Percentiles rank a stretch among this genome's conserved stretches.
Conservation (phyloP, 257 asterid species). For the Linderniella brevidens region DNA sequence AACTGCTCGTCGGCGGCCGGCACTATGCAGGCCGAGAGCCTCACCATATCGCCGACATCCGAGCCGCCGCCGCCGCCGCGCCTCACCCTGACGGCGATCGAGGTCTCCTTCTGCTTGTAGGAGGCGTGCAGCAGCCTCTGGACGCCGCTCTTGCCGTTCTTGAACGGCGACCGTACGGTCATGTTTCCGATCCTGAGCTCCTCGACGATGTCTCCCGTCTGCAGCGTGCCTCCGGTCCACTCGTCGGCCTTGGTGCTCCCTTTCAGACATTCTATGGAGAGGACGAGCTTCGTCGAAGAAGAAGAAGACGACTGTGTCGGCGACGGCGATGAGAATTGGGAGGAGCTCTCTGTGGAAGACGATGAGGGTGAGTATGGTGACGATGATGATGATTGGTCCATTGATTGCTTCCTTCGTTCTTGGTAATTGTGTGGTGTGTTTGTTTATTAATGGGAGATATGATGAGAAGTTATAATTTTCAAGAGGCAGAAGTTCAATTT, state of each 20-base stretch:
- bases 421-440: too few relatives aligned
- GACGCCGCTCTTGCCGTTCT: conserved; percentile 61
- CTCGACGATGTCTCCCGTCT: conserved; percentile 92
- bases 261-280: conserved; percentile 71
- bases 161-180: conserved; percentile 51
- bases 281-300: conserved; percentile 21
- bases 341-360: conserved; percentile 24
- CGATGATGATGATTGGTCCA: too few relatives aligned
- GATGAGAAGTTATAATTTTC: too few relatives aligned
- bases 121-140: conserved; percentile 56
- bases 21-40: conserved; percentile 77
- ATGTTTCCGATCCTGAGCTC: conserved; percentile 52
- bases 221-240: conserved; percentile 70
- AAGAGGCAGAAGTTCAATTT: too few relatives aligned
- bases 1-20: conserved; percentile 37
- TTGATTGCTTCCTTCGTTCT: too few relatives aligned
- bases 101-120: conserved; percentile 53
- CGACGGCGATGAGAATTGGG: conserved; percentile 29
- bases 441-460: too few relatives aligned
- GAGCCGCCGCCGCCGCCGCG: conserved; percentile 31
- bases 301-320: conserved; percentile 12
- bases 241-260: conserved; percentile 65
- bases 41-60: conserved; percentile 15
- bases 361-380: too few relatives aligned
- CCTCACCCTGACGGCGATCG: conserved; percentile 45